Evolutionary conservation across 1,284 basidiomycete genomes (phyloP).

Genomic region (Veloboletus limbatus): DNA sequence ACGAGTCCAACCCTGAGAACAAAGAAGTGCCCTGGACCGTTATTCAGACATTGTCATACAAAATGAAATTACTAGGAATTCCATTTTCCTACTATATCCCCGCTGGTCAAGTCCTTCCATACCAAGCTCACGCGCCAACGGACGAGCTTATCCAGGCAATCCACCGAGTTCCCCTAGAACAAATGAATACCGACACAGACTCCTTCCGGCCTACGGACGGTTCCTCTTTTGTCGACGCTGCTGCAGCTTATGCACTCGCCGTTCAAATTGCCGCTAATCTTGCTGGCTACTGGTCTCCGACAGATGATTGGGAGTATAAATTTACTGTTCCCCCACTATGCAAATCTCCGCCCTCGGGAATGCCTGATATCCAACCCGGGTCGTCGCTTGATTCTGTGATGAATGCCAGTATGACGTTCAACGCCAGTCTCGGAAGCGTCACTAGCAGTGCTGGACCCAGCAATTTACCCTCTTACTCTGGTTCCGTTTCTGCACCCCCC

Average conservation of each 20-base stretch:
- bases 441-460: slow-evolving; percentile 9
- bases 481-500: slow-evolving; percentile 12
- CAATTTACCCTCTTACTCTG: background rate
- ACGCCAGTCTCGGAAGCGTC: slow-evolving; percentile 28
- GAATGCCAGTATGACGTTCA: slow-evolving; percentile 36
- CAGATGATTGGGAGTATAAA: slow-evolving; percentile 67
- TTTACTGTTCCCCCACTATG: slow-evolving; percentile 37
- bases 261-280: slow-evolving; percentile 62
- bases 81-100: slow-evolving; percentile 44
- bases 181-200: slow-evolving; percentile 46
- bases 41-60: slow-evolving; percentile 56
- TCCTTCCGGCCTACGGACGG: slow-evolving; percentile 48
- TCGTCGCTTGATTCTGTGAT: slow-evolving; percentile 34
- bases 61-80: slow-evolving; percentile 60
- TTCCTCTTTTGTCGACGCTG: slow-evolving; percentile 42
- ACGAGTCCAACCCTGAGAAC: slow-evolving; percentile 12
- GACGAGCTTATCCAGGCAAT: slow-evolving; percentile 49
- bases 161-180: slow-evolving; percentile 42
- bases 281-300: slow-evolving; percentile 61
- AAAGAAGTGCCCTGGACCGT: slow-evolving; percentile 50
- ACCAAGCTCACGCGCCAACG: slow-evolving; percentile 60
- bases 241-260: slow-evolving; percentile 62
- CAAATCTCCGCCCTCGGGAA: slow-evolving; percentile 19
- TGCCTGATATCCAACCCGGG: slow-evolving; percentile 14
- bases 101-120: slow-evolving; percentile 63